phyloP scores from a whole-genome alignment of 148 eudicot species.

The Camellia granthamiana region DNA sequence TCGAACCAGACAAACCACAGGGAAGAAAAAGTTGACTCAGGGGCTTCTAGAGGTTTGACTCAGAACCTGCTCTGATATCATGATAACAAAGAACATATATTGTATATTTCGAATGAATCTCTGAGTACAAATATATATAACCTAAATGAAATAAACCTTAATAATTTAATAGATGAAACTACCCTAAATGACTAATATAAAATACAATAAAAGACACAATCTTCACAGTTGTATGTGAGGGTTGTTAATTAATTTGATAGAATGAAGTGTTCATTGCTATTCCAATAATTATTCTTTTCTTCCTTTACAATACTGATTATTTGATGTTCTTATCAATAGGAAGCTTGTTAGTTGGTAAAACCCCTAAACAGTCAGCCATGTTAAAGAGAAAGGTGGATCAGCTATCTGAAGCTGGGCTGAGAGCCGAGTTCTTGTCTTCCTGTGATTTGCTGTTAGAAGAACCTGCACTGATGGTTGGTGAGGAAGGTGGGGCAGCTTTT shows the following conservation, averaged over 20 bases:
- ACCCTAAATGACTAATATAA: too few species aligned
- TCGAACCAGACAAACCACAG: too few species aligned
- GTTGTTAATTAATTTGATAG: neutral
- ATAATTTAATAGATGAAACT: too few species aligned
- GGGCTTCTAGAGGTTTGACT: too few species aligned
- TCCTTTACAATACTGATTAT: neutral
- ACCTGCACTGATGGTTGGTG: slow-evolving; percentile 64
- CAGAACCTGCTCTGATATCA: too few species aligned
- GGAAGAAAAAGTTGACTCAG: too few species aligned
- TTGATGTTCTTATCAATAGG: slow-evolving; percentile 38
- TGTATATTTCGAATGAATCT: too few species aligned
- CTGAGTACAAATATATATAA: too few species aligned
- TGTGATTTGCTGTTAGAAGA: slow-evolving; percentile 49
- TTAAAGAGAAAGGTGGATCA: slow-evolving; percentile 51
- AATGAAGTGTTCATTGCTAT: slow-evolving; percentile 6
- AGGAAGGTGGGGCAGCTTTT: slow-evolving; percentile 68
- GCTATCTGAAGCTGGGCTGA: slow-evolving; percentile 63
- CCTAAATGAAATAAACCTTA: too few species aligned
- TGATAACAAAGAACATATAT: too few species aligned
- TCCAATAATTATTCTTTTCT: neutral
- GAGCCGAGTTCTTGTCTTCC: slow-evolving; percentile 59
- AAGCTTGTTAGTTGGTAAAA: slow-evolving; percentile 83
- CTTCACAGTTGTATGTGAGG: too few species aligned
- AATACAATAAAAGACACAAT: too few species aligned
- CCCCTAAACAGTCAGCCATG: slow-evolving; percentile 38